These are phyloP conservation scores for Croton setiger DNA, from an alignment of 441 rosid species.

Conservation along the genomic window DNA sequence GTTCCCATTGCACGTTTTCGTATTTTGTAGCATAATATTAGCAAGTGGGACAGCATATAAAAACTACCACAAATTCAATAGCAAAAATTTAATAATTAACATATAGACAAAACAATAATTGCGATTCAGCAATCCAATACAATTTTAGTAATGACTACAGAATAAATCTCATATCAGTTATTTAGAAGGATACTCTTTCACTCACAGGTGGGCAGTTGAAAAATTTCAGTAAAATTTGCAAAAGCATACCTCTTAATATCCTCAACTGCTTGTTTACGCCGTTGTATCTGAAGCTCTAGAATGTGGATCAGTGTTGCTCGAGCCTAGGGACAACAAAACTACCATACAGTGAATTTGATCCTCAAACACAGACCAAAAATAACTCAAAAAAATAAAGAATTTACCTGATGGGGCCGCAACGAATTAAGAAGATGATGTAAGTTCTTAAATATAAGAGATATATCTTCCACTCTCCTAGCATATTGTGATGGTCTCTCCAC, in stretches of 20 bases:
- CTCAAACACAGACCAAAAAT: constrained; percentile 8
- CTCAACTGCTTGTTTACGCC: constrained; percentile 84
- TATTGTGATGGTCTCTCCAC: constrained; percentile 96
- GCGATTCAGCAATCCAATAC: background rate
- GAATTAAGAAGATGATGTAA: constrained; percentile 95
- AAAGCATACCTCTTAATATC: constrained; percentile 73
- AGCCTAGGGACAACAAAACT: constrained; percentile 39
- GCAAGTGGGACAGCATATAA: background rate
- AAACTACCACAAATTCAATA: background rate
- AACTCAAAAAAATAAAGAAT: background rate
- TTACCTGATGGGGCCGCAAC: constrained; percentile 88
- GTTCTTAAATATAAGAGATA: constrained; percentile 86
- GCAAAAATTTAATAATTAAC: background rate
- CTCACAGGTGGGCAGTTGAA: background rate
- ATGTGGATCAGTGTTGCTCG: constrained; percentile 92
- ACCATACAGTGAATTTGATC: background rate
- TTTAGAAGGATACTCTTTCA: background rate
- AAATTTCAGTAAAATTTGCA: constrained; percentile 1
- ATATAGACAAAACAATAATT: background rate
- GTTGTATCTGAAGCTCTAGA: constrained; percentile 82
- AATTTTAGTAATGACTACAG: background rate
- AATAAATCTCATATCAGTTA: background rate
- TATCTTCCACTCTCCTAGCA: constrained; percentile 92
- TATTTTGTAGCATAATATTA: background rate
- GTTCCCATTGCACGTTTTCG: background rate